Evolutionary conservation across 2,329 filamentous ascomycete species (phyloP).

Genomic region (Phoma sp.): DNA sequence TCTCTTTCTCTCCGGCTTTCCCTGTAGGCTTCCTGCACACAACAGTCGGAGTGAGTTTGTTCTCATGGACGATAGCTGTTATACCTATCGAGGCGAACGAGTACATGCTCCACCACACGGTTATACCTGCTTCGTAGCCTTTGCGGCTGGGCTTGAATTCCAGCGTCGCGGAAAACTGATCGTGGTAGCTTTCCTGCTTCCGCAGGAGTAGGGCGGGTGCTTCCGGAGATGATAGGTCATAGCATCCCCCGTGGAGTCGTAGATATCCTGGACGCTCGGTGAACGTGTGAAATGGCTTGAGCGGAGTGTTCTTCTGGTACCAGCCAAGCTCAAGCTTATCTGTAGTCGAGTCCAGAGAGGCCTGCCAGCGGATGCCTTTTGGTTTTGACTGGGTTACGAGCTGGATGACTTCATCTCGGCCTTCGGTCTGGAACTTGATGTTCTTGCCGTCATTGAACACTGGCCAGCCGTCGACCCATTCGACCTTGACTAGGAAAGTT

Average conservation of each 20-base stretch:
- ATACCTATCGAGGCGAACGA: constrained; percentile 55
- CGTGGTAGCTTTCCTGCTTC: constrained; percentile 58
- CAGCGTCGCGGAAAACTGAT: constrained; percentile 53
- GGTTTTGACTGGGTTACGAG: background rate
- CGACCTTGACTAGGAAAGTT: constrained; percentile 58
- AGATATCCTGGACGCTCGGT: constrained; percentile 53
- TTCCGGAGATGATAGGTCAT: constrained; percentile 58
- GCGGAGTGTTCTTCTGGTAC: constrained; percentile 57
- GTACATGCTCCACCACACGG: constrained; percentile 62
- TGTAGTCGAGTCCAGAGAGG: constrained; percentile 44
- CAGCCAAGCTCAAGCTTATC: constrained; percentile 45
- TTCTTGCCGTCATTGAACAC: constrained; percentile 57
- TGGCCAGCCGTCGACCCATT: constrained; percentile 61
- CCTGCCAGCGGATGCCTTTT: constrained; percentile 3
- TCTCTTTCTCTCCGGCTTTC: constrained; percentile 29
- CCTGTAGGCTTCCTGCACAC: constrained; percentile 19
- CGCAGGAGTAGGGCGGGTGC: constrained; percentile 61
- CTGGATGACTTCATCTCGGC: constrained; percentile 17
- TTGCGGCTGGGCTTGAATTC: constrained; percentile 54
- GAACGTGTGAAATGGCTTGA: constrained; percentile 56
- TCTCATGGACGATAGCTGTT: background rate
- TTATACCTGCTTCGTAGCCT: constrained; percentile 60
- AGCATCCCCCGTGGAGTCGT: constrained; percentile 60
- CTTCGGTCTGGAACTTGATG: constrained; percentile 48
- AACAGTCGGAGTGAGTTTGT: constrained; percentile 2